Conservation (phyloP, 257 asterid species). For the Solanum chaucha region DNA sequence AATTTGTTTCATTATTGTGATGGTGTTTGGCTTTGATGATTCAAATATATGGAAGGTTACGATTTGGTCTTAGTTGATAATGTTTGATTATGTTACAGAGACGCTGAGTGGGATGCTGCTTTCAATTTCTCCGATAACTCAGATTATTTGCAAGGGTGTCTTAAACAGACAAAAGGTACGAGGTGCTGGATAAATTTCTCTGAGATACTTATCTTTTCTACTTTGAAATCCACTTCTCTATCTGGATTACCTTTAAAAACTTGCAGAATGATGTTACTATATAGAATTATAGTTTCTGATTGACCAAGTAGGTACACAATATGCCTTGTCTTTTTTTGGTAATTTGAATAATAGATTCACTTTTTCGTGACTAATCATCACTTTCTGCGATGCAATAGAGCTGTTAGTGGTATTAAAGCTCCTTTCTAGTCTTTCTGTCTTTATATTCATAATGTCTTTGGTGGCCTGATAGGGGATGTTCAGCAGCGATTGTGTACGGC, state of each 20-base stretch:
- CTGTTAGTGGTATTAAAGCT: background rate
- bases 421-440: background rate
- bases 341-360: background rate
- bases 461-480: slow-evolving; percentile 32
- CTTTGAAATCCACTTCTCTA: background rate
- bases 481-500: slow-evolving; percentile 59
- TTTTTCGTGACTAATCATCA: background rate
- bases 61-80: background rate
- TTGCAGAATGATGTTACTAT: background rate
- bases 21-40: background rate
- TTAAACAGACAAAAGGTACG: slow-evolving; percentile 40
- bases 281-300: background rate
- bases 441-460: background rate
- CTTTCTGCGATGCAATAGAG: background rate
- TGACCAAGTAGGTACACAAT: background rate
- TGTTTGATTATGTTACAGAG: slow-evolving; percentile 25
- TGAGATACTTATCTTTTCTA: background rate
- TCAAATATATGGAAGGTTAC: background rate
- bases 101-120: slow-evolving; percentile 72
- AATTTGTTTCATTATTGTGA: background rate
- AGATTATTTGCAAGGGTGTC: slow-evolving; percentile 45
- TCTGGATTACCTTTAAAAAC: background rate
- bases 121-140: slow-evolving; percentile 67
- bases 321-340: background rate
- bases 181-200: background rate